phyloP scores from a whole-genome alignment of 2,329 filamentous ascomycete genomes.

The Pleoardoris graminearum region DNA sequence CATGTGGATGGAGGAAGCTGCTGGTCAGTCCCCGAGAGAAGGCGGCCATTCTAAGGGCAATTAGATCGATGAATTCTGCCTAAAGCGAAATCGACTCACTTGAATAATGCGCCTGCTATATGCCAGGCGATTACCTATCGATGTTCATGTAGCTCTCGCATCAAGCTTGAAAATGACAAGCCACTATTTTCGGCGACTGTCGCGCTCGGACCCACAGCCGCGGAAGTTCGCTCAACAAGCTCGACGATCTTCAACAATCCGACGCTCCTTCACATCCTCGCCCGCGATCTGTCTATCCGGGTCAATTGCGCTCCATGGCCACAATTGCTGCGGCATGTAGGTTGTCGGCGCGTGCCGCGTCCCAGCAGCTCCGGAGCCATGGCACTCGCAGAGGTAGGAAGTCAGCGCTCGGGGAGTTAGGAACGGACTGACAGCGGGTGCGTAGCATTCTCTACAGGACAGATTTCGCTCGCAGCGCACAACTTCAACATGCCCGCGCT shows the following conservation, averaged over 20 bases:
- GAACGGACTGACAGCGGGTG: slow-evolving; percentile 24
- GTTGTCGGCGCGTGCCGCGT: slow-evolving; percentile 63
- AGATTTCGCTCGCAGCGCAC: slow-evolving; percentile 70
- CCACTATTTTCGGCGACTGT: slow-evolving; percentile 6
- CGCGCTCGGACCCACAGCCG: slow-evolving; percentile 11
- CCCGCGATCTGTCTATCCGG: slow-evolving; percentile 17
- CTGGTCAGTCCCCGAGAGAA: slow-evolving; percentile 35
- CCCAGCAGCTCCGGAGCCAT: slow-evolving; percentile 57
- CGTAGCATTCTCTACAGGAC: slow-evolving; percentile 66
- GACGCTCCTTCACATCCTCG: slow-evolving; percentile 15
- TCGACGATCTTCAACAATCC: slow-evolving; percentile 30
- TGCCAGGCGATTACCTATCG: background rate
- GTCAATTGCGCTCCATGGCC: slow-evolving; percentile 58
- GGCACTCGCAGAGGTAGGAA: slow-evolving; percentile 62
- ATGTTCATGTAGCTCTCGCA: slow-evolving; percentile 1
- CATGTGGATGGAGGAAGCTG: slow-evolving; percentile 30
- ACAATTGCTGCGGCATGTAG: slow-evolving; percentile 68
- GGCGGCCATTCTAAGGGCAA: slow-evolving; percentile 31
- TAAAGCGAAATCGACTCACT: background rate
- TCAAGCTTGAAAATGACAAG: slow-evolving; percentile 11
- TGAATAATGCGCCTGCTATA: background rate
- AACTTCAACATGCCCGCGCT: slow-evolving; percentile 92
- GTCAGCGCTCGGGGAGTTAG: slow-evolving; percentile 16
- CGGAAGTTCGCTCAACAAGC: slow-evolving; percentile 40
- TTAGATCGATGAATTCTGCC: background rate